Base-by-base conservation (phyloP, 257 asterid species). In the Solanum acaule region DNA sequence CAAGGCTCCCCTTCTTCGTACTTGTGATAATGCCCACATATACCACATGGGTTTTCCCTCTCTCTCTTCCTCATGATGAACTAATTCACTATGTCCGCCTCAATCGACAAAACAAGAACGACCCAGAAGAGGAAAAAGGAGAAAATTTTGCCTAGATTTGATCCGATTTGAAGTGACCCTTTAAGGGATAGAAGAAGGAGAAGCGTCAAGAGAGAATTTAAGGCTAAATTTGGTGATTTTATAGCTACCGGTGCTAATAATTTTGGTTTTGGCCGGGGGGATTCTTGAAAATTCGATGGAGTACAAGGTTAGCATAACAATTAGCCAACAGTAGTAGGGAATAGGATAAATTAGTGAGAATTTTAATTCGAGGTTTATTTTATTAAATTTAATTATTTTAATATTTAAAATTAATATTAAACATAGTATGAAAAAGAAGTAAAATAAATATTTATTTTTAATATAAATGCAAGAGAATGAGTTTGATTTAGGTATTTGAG, bases 11-110 rank as follows among this genome's bases (percentile, higher is more conserved):
- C 99, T 91, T 94, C 98, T 87, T 96, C 98, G 91, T 94, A 95
- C 94, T 96, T 96, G 93, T 96, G 99, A 93, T 95, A 96, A 93
- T 96, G 99, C 73, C 98, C 98, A 59, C 99, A 96, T 65, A 96
- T 90, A 84, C 95, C 97, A 86, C 99, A 96, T 2, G 99, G 99
- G 71, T 95, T 96, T 88, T 96, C 99, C 16, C 99, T 91, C 89
- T 94, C 99, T 52, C 99, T 91, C 91, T 96, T 96, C 95, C 98
- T 95, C 98, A 94, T 95, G 9, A 31, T 79, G 10, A 78, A 31
- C 44, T 34, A 37, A 35, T 13, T 75, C 2, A 31, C 13, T 71
- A 16, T 65, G 72, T 65, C 68, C 12, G 67, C 67, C 68, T 59
- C 72, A 65, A 65, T 65, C 33, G 33, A 65, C 33, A 65, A 65